Percentiles rank a stretch among this genome's conserved stretches.
phyloP scores from a whole-genome alignment of 2,329 filamentous ascomycete species.

The Alternaria brassicicola region DNA sequence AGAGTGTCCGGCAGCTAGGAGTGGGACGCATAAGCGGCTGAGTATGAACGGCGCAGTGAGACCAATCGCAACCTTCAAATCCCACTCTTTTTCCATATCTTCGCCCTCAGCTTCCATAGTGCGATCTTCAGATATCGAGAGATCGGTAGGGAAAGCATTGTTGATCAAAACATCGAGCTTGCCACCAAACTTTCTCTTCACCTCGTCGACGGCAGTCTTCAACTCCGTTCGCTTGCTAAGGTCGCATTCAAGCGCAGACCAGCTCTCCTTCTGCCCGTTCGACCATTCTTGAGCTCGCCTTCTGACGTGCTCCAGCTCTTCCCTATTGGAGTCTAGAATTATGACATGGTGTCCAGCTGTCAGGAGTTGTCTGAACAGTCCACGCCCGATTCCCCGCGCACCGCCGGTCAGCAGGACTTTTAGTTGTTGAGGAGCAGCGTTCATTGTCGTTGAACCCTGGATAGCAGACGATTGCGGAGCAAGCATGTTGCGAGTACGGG shows the following conservation, averaged over 20 bases:
- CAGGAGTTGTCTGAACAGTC: slow-evolving; percentile 53
- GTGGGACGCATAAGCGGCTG: slow-evolving; percentile 39
- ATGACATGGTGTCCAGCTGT: slow-evolving; percentile 53
- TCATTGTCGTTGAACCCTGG: not conserved
- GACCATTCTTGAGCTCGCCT: slow-evolving; percentile 37
- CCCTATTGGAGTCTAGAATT: slow-evolving; percentile 53
- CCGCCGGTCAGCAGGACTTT: slow-evolving; percentile 52
- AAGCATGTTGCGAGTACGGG: not conserved
- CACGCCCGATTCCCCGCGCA: slow-evolving; percentile 55
- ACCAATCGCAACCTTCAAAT: slow-evolving; percentile 41
- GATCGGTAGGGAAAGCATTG: slow-evolving; percentile 43
- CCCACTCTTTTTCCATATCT: slow-evolving; percentile 43
- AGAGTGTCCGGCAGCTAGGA: slow-evolving; percentile 30
- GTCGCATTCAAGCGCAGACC: slow-evolving; percentile 44
- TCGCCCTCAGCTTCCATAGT: slow-evolving; percentile 41
- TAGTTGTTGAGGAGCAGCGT: slow-evolving; percentile 12
- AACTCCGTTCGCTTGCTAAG: slow-evolving; percentile 50
- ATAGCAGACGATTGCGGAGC: not conserved
- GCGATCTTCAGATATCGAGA: slow-evolving; percentile 31
- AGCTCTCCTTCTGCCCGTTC: slow-evolving; percentile 16
- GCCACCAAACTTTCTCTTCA: slow-evolving; percentile 46
- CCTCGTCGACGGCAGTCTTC: slow-evolving; percentile 43
- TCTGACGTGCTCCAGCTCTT: slow-evolving; percentile 49
- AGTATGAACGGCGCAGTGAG: slow-evolving; percentile 45
- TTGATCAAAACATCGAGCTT: slow-evolving; percentile 45